Conservation (phyloP, 2,329 filamentous ascomycete genomes). For the Coniella vitis region DNA sequence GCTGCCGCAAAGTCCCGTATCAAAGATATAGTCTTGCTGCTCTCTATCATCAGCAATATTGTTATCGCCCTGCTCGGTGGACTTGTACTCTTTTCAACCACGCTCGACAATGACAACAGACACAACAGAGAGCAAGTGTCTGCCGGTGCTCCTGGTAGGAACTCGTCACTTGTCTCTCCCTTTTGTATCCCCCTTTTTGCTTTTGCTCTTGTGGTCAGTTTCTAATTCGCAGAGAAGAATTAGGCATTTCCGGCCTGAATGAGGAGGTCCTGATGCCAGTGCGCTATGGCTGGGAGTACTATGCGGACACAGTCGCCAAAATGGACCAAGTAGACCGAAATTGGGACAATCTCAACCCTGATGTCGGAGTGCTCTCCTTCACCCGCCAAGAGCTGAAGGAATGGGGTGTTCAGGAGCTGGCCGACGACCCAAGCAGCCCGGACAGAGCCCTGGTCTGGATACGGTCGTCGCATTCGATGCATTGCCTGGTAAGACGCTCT, state of each 20-base stretch:
- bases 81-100: neutral
- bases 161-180: too few relatives aligned
- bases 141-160: too few relatives aligned
- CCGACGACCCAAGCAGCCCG: neutral
- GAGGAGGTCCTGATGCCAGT: neutral
- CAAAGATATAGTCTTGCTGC: neutral
- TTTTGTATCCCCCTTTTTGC: too few relatives aligned
- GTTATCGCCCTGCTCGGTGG: neutral
- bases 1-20: neutral
- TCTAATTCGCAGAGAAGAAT: neutral
- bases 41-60: neutral
- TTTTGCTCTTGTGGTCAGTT: too few relatives aligned
- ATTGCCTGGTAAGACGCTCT: neutral
- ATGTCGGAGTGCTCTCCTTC: neutral
- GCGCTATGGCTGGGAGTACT: neutral
- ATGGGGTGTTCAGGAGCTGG: neutral
- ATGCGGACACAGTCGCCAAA: neutral
- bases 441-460: neutral
- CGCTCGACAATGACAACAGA: neutral
- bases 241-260: neutral
- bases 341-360: neutral
- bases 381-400: neutral
- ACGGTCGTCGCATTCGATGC: neutral
- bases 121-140: too few relatives aligned
- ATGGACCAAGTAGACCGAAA: constrained; percentile 1